phyloP scores from a whole-genome alignment of 306 rosid genomes.

The Castanopsis chinensis region DNA sequence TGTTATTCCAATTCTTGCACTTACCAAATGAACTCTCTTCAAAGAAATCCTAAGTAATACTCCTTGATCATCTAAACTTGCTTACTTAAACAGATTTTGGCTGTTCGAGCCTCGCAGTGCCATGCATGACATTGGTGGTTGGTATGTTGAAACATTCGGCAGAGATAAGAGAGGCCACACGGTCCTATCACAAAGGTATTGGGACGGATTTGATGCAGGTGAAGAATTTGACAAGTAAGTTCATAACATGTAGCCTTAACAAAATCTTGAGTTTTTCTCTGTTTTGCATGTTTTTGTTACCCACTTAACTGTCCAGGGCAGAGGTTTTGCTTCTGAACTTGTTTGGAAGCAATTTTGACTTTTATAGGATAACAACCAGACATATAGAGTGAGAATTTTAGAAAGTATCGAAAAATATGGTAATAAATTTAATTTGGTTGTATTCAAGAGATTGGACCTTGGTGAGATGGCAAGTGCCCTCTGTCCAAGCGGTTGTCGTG shows the following conservation, averaged over 20 bases:
- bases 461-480: no score
- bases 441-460: no score
- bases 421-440: neutral
- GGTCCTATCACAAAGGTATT: conserved; percentile 64
- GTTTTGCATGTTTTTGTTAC: neutral
- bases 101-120: conserved; percentile 97
- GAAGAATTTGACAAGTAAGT: conserved; percentile 60
- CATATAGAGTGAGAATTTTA: neutral
- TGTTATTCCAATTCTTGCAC: neutral
- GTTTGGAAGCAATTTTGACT: neutral
- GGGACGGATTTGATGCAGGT: conserved; percentile 68
- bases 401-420: neutral
- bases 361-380: neutral
- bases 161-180: conserved; percentile 76
- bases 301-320: neutral
- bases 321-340: conserved; percentile 2
- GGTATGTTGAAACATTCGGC: conserved; percentile 94
- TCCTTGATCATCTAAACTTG: conserved; percentile 20
- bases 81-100: conserved; percentile 72
- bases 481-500: no score
- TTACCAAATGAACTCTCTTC: neutral
- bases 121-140: conserved; percentile 91
- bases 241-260: neutral
- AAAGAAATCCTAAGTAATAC: neutral
- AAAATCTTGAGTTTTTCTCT: conserved; percentile 10